These are phyloP conservation scores for Zygosaccharomyces pseudorouxii DNA, from an alignment of 805 yeast genomes.

Conservation along the genomic window DNA sequence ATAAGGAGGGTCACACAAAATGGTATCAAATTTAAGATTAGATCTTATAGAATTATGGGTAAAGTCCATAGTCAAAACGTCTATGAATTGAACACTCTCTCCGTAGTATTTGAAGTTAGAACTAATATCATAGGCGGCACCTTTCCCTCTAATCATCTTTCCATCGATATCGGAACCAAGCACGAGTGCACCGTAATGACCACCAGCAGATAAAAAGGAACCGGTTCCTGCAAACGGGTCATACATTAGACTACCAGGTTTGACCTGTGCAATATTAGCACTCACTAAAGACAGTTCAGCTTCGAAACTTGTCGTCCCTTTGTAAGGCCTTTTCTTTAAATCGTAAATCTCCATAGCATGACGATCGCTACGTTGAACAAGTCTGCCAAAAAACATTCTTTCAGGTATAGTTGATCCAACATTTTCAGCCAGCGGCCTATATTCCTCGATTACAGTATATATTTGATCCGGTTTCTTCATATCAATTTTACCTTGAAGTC, in stretches of 20 bases:
- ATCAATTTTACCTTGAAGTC: conserved; percentile 68
- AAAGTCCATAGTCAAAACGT: conserved; percentile 87
- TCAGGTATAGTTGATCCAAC: conserved; percentile 47
- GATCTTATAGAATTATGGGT: conserved; percentile 79
- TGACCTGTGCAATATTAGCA: conserved; percentile 79
- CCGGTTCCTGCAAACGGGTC: conserved; percentile 99
- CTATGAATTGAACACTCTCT: conserved; percentile 55
- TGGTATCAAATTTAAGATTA: conserved; percentile 63
- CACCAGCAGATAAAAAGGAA: conserved; percentile 84
- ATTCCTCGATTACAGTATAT: conserved; percentile 74
- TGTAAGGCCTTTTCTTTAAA: conserved; percentile 74
- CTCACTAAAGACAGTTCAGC: conserved; percentile 86
- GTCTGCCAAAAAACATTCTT: conserved; percentile 70
- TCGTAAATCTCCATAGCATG: conserved; percentile 71
- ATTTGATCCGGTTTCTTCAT: conserved; percentile 71
- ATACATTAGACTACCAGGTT: conserved; percentile 60
- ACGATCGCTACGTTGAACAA: conserved; percentile 59
- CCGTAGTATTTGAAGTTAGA: conserved; percentile 75
- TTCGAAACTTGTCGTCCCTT: conserved; percentile 96
- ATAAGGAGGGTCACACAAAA: conserved; percentile 95
- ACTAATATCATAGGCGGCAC: conserved; percentile 40
- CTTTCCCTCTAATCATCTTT: conserved; percentile 65
- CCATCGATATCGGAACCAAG: conserved; percentile 91
- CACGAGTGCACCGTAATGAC: conserved; percentile 73
- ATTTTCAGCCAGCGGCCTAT: conserved; percentile 44